A percentile compares a stretch with the other conserved stretches of the same genome.
Evolutionary conservation across 805 yeast species (phyloP).

Genomic region (Candida yuanshanica): DNA sequence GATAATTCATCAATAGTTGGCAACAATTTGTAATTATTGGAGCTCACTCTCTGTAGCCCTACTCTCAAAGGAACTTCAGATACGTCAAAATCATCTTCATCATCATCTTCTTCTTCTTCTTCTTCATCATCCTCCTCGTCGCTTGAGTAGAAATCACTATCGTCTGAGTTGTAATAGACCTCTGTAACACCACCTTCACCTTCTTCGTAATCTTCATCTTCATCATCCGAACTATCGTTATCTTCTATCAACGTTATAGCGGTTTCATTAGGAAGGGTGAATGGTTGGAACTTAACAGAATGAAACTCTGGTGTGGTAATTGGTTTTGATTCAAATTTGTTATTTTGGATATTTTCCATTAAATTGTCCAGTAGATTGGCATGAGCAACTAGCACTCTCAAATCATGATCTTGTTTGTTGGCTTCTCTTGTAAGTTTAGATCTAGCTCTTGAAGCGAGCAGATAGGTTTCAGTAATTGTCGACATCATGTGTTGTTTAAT

Average conservation of each 20-base stretch:
- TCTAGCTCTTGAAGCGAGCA: constrained; percentile 21
- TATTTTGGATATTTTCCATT: constrained; percentile 20
- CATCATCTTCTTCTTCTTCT: constrained; percentile 13
- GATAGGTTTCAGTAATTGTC: constrained; percentile 19
- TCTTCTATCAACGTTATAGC: constrained; percentile 11
- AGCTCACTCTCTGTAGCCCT: not conserved
- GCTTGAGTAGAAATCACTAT: constrained; percentile 1
- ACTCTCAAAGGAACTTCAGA: constrained; percentile 9
- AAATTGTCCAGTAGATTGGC: constrained; percentile 23
- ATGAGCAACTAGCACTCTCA: constrained; percentile 22
- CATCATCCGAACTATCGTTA: constrained; percentile 13
- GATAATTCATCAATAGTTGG: constrained; percentile 20
- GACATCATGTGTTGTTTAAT: constrained; percentile 5
- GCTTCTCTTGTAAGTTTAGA: constrained; percentile 23
- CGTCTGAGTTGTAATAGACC: constrained; percentile 8
- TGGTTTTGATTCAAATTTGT: constrained; percentile 7
- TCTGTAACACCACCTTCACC: constrained; percentile 9
- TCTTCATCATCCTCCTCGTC: constrained; percentile 8
- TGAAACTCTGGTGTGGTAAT: constrained; percentile 5
- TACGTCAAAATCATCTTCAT: constrained; percentile 5
- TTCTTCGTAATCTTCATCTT: constrained; percentile 15
- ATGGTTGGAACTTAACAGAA: constrained; percentile 9
- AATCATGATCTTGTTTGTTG: constrained; percentile 18
- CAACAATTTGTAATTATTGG: constrained; percentile 15
- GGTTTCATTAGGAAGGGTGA: constrained; percentile 1